Evolutionary conservation across 108 stramenopile genomes (phyloP).

Genomic region (Stephanodiscus minutulus): DNA sequence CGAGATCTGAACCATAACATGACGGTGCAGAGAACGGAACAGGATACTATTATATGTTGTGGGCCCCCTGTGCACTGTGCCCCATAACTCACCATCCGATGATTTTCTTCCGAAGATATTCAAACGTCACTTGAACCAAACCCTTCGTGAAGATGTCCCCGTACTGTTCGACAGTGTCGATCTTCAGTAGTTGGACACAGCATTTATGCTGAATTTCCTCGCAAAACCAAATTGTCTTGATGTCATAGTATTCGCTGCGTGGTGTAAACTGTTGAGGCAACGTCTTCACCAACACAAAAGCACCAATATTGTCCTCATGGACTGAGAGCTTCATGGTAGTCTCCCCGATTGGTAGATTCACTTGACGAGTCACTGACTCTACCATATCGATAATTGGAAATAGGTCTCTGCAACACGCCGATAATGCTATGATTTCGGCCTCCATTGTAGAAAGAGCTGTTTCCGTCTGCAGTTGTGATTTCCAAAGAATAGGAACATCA

Average conservation of each 20-base stretch:
- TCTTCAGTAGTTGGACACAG: neutral
- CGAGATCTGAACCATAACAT: too few species aligned
- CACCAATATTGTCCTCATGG: conserved; percentile 12
- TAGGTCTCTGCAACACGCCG: neutral
- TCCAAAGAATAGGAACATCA: too few species aligned
- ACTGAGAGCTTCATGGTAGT: conserved; percentile 4
- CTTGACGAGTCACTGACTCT: neutral
- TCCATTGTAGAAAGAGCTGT: neutral
- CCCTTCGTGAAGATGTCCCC: too few species aligned
- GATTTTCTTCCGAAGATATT: too few species aligned
- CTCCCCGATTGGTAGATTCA: neutral
- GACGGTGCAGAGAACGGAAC: too few species aligned
- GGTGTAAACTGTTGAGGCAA: neutral
- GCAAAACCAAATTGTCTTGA: conserved; percentile 6
- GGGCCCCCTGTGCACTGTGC: too few species aligned
- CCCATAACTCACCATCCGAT: too few species aligned
- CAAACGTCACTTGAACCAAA: too few species aligned
- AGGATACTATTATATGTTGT: too few species aligned
- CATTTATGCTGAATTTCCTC: neutral
- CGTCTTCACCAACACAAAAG: neutral
- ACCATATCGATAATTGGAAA: conserved; percentile 1
- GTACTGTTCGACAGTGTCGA: conserved; percentile 9
- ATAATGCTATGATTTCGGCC: neutral
- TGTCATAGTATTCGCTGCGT: neutral
- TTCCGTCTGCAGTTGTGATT: neutral